Percentiles rank a stretch among this genome's conserved stretches.
Evolutionary conservation across 306 rosid species (phyloP).

Genomic region (Cucumis sativus): DNA sequence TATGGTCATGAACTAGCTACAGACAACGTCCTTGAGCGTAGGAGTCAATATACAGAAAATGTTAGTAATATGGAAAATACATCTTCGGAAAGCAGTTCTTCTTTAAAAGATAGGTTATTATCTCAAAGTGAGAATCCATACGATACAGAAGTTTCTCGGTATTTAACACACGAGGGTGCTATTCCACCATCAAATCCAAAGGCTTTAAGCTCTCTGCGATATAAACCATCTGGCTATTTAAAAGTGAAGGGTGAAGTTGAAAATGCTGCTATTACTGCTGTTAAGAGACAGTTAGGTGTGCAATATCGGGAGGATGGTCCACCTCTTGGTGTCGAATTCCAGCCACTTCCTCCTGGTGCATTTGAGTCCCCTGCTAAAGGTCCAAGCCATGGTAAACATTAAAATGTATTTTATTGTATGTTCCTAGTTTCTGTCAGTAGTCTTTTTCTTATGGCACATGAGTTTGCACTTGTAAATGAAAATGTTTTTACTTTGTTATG

Average conservation of each 20-base stretch:
- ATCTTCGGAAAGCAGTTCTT: slow-evolving; percentile 86
- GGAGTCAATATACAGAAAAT: slow-evolving; percentile 36
- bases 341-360: slow-evolving; percentile 87
- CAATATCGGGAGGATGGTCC: slow-evolving; percentile 80
- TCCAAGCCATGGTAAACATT: slow-evolving; percentile 51
- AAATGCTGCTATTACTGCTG: slow-evolving; percentile 95
- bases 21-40: slow-evolving; percentile 33
- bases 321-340: slow-evolving; percentile 69
- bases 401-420: neutral
- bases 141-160: slow-evolving; percentile 53
- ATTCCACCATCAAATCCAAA: slow-evolving; percentile 50
- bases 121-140: slow-evolving; percentile 56
- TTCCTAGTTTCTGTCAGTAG: neutral
- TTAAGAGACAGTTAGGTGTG: slow-evolving; percentile 84
- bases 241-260: slow-evolving; percentile 93
- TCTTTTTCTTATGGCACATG: neutral
- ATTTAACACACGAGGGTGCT: slow-evolving; percentile 31
- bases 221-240: slow-evolving; percentile 91
- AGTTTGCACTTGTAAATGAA: neutral
- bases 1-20: slow-evolving; percentile 42
- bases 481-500: neutral
- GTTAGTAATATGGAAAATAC: slow-evolving; percentile 52
- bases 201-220: slow-evolving; percentile 31
- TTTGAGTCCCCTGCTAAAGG: slow-evolving; percentile 52
- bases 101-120: slow-evolving; percentile 47